Evolutionary conservation across 2,329 filamentous ascomycete genomes (phyloP), one percentile per base, ranked within the genome.

Genomic region (Aureobasidium sp.): DNA sequence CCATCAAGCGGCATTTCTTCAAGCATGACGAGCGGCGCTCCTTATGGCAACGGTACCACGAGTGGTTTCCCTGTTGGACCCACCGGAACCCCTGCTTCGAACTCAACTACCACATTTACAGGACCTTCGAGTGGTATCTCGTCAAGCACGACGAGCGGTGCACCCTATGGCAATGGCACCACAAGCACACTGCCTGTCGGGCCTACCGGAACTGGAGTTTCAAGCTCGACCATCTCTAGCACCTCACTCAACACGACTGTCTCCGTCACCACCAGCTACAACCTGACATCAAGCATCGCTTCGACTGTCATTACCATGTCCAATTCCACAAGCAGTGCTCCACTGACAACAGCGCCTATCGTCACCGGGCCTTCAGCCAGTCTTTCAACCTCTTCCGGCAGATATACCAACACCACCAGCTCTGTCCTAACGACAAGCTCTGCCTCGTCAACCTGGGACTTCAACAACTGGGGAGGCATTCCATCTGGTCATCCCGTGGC

Each of bases 381-480:
- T 10, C 1, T 41, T 1, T 25, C 30, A 12, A 35, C 41, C 3
- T 49, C 42, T 6, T 37, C 39, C 30, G 44, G 35, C 16, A 24
- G 4, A 7, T 55, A 35, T 16, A 22, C 16, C 1, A 55, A 55
- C 44, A 34, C 53, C 4, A 54, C 51, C 4, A 53, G 22, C 39
- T 44, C 48, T 8, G 45, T 29, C 16, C 30, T 39, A 17, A 41
- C 41, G 25, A 57, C 56, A n/a, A 53, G 38, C 29, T 38, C 52
- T 11, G 24, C 51, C 14, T 25, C 41, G 8, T n/a, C 42, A 11
- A 25, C 35, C 8, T 41, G 16, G 24, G 22, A 25, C 11, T 54
- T 48, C 51, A 34, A 40, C 16, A 52, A 40, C 27, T 39, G 24
- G 19, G 52, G 55, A 25, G 52, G 55, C 25, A 39, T 54, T 27